phyloP scores from a whole-genome alignment of 768 basidiomycete genomes.

The Crepidotus variabilis region DNA sequence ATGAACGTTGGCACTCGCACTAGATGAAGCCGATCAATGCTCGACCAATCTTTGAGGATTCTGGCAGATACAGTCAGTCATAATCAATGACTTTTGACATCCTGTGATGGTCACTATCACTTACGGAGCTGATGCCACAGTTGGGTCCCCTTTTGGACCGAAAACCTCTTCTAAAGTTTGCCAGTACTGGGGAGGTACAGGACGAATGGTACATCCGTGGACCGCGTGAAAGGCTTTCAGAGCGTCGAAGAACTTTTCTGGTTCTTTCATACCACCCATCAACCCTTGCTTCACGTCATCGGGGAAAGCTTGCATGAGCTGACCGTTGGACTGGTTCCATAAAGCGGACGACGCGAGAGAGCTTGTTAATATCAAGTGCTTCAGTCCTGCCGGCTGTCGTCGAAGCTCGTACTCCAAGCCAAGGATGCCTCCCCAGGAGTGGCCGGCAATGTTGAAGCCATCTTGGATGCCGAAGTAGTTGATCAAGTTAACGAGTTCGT shows the following conservation, averaged over 20 bases:
- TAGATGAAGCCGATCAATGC: constrained; percentile 36
- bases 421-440: constrained; percentile 56
- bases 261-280: constrained; percentile 15
- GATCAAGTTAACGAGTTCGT: constrained; percentile 50
- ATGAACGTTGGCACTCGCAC: constrained; percentile 33
- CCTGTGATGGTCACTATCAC: neutral
- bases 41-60: constrained; percentile 39
- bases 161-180: constrained; percentile 20
- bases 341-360: constrained; percentile 22
- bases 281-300: constrained; percentile 15
- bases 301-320: constrained; percentile 17
- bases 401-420: constrained; percentile 33
- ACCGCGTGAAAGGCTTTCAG: constrained; percentile 18
- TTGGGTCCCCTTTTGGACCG: constrained; percentile 18
- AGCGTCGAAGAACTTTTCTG: constrained; percentile 12
- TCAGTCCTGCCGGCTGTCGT: constrained; percentile 36
- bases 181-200: constrained; percentile 18
- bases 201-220: constrained; percentile 18
- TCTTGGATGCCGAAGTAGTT: constrained; percentile 33
- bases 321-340: constrained; percentile 21
- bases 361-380: constrained; percentile 24
- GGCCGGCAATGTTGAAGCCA: constrained; percentile 43
- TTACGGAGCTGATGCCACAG: constrained; percentile 22
- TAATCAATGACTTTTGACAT: neutral
- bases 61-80: neutral